Percentiles rank a stretch among this genome's conserved stretches.
These are phyloP conservation scores for Eucalyptus sp. DNA, from an alignment of 345 rosid genomes.

Conservation along the genomic window DNA sequence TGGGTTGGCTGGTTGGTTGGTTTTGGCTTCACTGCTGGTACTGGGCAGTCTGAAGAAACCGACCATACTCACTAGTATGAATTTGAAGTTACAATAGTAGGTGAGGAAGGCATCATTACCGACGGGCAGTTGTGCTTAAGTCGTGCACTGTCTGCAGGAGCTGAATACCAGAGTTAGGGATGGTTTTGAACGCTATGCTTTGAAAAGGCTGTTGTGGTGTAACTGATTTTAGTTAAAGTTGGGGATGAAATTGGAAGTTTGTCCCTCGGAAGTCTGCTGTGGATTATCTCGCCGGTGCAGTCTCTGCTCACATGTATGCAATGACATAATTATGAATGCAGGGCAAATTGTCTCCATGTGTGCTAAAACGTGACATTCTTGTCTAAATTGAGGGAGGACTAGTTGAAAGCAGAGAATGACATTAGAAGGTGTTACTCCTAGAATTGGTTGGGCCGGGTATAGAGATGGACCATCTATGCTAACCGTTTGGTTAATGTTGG, in stretches of 20 bases:
- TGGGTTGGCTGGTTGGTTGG: not conserved
- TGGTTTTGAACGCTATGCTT: not conserved
- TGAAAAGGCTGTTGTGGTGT: not conserved
- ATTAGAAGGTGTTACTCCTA: not conserved
- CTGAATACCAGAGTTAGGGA: not conserved
- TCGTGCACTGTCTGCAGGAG: not conserved
- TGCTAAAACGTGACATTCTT: not conserved
- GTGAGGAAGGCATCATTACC: not conserved
- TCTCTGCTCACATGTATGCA: not conserved
- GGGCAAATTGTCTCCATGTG: not conserved
- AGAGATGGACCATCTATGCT: not conserved
- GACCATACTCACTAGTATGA: not conserved
- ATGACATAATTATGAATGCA: not conserved
- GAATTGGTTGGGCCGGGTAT: not conserved
- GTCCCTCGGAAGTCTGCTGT: not conserved
- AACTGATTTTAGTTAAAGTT: not conserved
- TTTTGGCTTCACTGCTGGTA: not conserved
- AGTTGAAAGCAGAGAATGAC: not conserved
- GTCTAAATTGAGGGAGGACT: no score
- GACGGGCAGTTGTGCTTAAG: not conserved
- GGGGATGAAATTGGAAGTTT: not conserved
- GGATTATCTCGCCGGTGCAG: not conserved
- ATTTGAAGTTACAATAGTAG: not conserved
- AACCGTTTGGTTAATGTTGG: not conserved
- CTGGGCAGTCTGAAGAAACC: not conserved